A percentile compares a stretch with the other conserved stretches of the same genome.
Evolutionary conservation across 2,329 filamentous ascomycete genomes (phyloP).

Genomic region (Scedosporium aurantiacum): DNA sequence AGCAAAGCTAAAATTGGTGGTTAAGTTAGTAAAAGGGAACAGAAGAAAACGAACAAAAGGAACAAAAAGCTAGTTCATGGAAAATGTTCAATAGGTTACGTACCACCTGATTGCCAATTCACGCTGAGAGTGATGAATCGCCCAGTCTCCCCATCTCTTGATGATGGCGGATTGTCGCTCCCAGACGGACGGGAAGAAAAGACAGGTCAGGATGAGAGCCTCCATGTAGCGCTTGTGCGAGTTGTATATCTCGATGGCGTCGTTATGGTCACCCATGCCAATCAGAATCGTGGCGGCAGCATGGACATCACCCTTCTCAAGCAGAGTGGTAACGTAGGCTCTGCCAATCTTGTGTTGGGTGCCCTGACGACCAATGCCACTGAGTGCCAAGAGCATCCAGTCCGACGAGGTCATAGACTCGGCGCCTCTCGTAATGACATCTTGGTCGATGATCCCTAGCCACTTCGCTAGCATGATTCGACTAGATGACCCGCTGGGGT

Average conservation of each 20-base stretch:
- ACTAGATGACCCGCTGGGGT: slow-evolving; percentile 61
- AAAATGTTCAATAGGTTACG: slow-evolving; percentile 12
- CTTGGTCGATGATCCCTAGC: slow-evolving; percentile 75
- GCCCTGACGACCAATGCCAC: slow-evolving; percentile 65
- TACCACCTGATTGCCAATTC: slow-evolving; percentile 79
- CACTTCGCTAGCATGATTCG: slow-evolving; percentile 82
- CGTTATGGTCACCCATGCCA: slow-evolving; percentile 81
- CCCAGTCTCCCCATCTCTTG: slow-evolving; percentile 89
- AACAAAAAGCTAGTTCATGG: not conserved
- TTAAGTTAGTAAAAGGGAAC: not conserved
- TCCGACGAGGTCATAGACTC: slow-evolving; percentile 87
- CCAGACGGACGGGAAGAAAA: slow-evolving; percentile 79
- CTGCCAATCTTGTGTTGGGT: slow-evolving; percentile 86
- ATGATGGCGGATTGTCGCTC: slow-evolving; percentile 79
- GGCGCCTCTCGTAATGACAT: slow-evolving; percentile 68
- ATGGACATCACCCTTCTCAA: slow-evolving; percentile 84
- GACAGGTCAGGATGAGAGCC: slow-evolving; percentile 75
- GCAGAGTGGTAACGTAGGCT: slow-evolving; percentile 77
- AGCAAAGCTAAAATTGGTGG: slow-evolving; percentile 56
- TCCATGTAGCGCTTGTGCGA: slow-evolving; percentile 90
- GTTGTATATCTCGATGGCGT: slow-evolving; percentile 92
- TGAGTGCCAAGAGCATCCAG: slow-evolving; percentile 93
- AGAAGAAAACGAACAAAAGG: not conserved
- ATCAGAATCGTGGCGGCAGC: slow-evolving; percentile 87
- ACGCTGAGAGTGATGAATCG: slow-evolving; percentile 75